phyloP scores from a whole-genome alignment of 140 eudicot genomes.

The Stevia rebaudiana region DNA sequence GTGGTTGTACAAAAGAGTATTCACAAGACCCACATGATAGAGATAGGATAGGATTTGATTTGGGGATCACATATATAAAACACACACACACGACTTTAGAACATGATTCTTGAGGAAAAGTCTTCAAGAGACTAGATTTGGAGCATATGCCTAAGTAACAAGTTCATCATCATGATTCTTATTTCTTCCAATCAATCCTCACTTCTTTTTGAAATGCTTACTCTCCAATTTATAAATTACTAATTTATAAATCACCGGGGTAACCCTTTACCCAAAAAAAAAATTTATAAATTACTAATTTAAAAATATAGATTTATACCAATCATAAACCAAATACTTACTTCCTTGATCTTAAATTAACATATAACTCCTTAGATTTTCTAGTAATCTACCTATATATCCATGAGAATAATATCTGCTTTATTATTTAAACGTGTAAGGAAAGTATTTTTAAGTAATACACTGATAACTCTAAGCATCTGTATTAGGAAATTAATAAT shows the following conservation, averaged over 20 bases:
- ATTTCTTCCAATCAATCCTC: constrained; percentile 15
- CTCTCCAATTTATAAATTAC: constrained; percentile 15
- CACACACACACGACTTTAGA: constrained; percentile 14
- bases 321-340: background rate
- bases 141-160: constrained; percentile 30
- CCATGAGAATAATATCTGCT: background rate
- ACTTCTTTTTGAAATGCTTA: constrained; percentile 27
- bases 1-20: constrained; percentile 29
- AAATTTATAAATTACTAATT: constrained; percentile 27
- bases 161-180: constrained; percentile 17
- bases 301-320: constrained; percentile 19
- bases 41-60: constrained; percentile 26
- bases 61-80: constrained; percentile 24
- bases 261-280: too few species aligned
- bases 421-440: background rate
- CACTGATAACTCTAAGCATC: background rate
- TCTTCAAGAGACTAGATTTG: constrained; percentile 19
- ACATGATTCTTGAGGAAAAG: constrained; percentile 36
- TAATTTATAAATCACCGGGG: constrained; percentile 16
- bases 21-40: constrained; percentile 36
- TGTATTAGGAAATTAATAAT: background rate
- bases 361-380: background rate
- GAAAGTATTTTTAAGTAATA: background rate
- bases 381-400: background rate
- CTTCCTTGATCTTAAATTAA: background rate